Evolutionary conservation across 129 eudicot species (phyloP), one percentile per base, ranked within the genome.

Genomic region (Saussurea involucrata): DNA sequence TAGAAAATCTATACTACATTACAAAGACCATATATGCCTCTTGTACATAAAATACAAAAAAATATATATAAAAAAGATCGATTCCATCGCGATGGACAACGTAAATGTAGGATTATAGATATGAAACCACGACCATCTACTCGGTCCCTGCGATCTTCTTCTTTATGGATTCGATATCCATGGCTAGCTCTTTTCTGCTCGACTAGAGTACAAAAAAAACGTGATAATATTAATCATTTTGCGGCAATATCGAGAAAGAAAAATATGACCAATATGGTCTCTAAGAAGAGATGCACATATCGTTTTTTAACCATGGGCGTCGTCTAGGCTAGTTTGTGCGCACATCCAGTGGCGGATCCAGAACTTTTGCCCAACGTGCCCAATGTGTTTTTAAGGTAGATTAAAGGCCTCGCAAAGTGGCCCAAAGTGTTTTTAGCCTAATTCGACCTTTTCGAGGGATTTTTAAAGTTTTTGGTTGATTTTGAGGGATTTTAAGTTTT

Each of bases 111-210:
- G 58, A 57, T 77, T 7, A 36, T 27, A 28, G 67, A 64, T n/a
- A n/a, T 27, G 74, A 33, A 78, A 40, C 61, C 46, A 22, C 57
- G n/a, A 4, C 29, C 72, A 76, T 77, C 85, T 87, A 94, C 66
- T 91, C 97, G 13, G 92, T 87, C 83, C 97, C 98, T 33, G 98
- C 92, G 46, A 91, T 89, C 96, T 91, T 91, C 93, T 91, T 94
- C 89, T 94, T 94, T 84, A 94, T 71, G 15, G 92, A 77, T 78
- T 94, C 98, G 25, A 94, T 89, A 63, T 94, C 98, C 33, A 89
- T 68, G 4, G 96, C 93, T 76, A 94, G 86, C 80, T 94, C 98
- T 85, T 94, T 94, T 85, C 98, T 94, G 83, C 97, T 94, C 5
- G 96, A 89, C 98, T 91, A 89, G 70, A 64, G 60, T 75, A 66